Evolutionary conservation across 2,329 filamentous ascomycete species (phyloP), one percentile per base, ranked within the genome.

Genomic region (Chaetomiaceae sp.): DNA sequence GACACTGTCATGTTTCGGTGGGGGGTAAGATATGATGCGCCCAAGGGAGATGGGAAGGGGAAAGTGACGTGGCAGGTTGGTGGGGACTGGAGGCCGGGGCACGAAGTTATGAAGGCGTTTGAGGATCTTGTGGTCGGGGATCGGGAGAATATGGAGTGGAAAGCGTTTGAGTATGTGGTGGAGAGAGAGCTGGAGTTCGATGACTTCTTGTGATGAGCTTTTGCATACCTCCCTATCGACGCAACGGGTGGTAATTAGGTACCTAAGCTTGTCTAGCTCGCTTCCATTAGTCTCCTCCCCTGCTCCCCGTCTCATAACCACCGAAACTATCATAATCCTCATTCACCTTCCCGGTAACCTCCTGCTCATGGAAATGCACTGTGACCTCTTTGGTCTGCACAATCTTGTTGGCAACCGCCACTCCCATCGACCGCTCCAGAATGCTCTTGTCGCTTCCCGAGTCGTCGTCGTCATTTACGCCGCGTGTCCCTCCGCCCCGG

Each of bases 21-120:
- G 50, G 50, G 45, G 14, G 43, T 52, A n/a, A 52, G 17, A 48
- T 52, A 52, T 39, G 50, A 48, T 2, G 44, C 44, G 25, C 44
- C 43, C 4, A 33, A 23, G 30, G 39, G 20, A 34, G 39, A 48
- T 25, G 50, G 39, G 25, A 48, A 44, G 30, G 50, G 43, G 19
- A 44, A 48, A 34, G 50, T 49, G 44, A 35, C 39, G 20, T 44
- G 43, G 43, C 43, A 44, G 33, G 50, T 52, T 14, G 44, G 43
- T 37, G 44, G 49, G 39, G 39, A 34, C 19, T 52, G 50, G 45
- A 52, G 44, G 27, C 50, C 50, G 10, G 39, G 25, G 23, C n/a
- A 48, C 21, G 1, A 27, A 31, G 33, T 48, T 5, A 48, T 52
- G 7, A 34, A 10, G 17, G 50, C 25, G 50, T 52, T 49, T 44